Evolutionary conservation across 148 eudicot genomes (phyloP), one percentile per base, ranked within the genome.

Genomic region (Camellia japonica): DNA sequence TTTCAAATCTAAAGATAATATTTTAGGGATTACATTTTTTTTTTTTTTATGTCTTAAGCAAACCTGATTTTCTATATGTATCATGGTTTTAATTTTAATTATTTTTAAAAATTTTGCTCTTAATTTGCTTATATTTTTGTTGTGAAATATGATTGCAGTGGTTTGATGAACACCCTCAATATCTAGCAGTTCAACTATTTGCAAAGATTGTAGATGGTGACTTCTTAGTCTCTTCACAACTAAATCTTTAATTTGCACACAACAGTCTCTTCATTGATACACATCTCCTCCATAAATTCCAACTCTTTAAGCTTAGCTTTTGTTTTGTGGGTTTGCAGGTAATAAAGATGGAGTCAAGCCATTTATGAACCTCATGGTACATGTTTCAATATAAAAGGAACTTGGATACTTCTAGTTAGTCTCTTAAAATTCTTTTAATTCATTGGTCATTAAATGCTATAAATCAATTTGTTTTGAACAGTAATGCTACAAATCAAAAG

Each of bases 81-180:
- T 30, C 30, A 30, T 30, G 30, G 30, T 30, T 30, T 30, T 30
- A 30, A 30, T 30, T 30, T 30, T 30, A 30, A 30, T 30, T 30
- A 30, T 30, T 30, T 30, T 30, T 30, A 0, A 30, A 30, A 30
- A 30, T 30, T 30, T 30, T 30, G 30, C 30, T 30, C 30, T 0
- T 30, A 30, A 30, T 30, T 30, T 30, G 30, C 30, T 30, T 30
- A 0, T 30, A 30, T 30, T 30, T 30, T 30, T 30, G 30, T 30
- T 30, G 30, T 47, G 51, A 47, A 47, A 47, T 47, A 2, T 54
- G 15, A 54, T 47, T 67, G 85, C 78, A 83, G 85, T 83, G 85
- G 85, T 74, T 78, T 49, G 59, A 30, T 54, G 81, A 83, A 66
- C 79, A 83, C 75, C 80, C 82, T 15, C 61, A 79, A 11, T 79